Percentiles rank a stretch among this genome's conserved stretches.
Evolutionary conservation across 257 asterid genomes (phyloP).

Genomic region (Nicotiana noctiflora): DNA sequence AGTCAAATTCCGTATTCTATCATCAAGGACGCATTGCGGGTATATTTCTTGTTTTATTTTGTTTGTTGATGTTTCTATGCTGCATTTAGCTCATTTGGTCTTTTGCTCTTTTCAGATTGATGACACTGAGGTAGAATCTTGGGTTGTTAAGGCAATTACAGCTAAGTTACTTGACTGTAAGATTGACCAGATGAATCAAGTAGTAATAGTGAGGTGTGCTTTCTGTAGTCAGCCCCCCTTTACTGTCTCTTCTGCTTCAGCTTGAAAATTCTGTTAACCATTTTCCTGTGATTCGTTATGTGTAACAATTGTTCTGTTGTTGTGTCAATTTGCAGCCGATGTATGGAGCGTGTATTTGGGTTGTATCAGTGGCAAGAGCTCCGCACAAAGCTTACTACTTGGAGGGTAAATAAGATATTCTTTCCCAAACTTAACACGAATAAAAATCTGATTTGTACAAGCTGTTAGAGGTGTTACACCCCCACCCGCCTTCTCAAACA

Average conservation of each 20-base stretch:
- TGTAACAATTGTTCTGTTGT: not conserved
- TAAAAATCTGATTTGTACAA: not conserved
- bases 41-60: conserved; percentile 11
- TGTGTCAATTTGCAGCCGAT: conserved; percentile 44
- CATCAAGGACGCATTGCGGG: conserved; percentile 76
- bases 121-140: conserved; percentile 67
- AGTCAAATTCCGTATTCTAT: conserved; percentile 63
- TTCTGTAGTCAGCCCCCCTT: not conserved
- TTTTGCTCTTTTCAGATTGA: conserved; percentile 45
- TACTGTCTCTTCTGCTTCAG: not conserved
- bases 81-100: not conserved
- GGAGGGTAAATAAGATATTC: conserved; percentile 60
- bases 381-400: conserved; percentile 62
- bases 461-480: not conserved
- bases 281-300: not conserved
- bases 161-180: conserved; percentile 77
- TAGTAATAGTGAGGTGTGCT: conserved; percentile 63
- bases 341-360: conserved; percentile 73
- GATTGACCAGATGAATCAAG: conserved; percentile 89
- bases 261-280: not conserved
- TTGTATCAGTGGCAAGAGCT: conserved; percentile 63
- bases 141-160: conserved; percentile 91
- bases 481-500: not conserved
- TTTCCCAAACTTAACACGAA: not conserved
- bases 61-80: not conserved